phyloP scores from a whole-genome alignment of 148 eudicot genomes.

The Oxyria digyna region DNA sequence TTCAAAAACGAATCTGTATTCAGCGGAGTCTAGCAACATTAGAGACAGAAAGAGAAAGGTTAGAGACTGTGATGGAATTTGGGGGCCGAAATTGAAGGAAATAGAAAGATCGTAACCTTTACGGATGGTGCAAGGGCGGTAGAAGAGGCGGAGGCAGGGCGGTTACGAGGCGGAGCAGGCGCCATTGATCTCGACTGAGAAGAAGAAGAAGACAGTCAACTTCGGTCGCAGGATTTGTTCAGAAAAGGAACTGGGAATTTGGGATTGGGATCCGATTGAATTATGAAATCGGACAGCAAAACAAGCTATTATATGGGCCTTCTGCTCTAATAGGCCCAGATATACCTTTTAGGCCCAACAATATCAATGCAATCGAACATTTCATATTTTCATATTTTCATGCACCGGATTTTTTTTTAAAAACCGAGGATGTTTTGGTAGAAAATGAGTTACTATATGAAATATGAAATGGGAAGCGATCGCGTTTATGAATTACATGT shows the following conservation, averaged over 20 bases:
- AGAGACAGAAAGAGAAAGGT: neutral
- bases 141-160: constrained; percentile 10
- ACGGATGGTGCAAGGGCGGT: constrained; percentile 7
- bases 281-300: neutral
- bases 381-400: too few relatives aligned
- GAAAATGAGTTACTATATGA: too few relatives aligned
- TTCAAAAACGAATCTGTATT: constrained; percentile 73
- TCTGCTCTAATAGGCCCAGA: neutral
- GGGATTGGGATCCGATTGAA: neutral
- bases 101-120: constrained; percentile 8
- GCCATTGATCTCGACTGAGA: constrained; percentile 6
- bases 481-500: too few relatives aligned
- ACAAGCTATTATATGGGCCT: too few relatives aligned
- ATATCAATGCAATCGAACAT: too few relatives aligned
- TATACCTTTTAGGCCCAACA: neutral
- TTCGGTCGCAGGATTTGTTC: neutral
- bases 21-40: constrained; percentile 35
- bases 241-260: neutral
- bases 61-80: neutral
- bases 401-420: too few relatives aligned
- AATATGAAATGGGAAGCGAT: too few relatives aligned
- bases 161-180: constrained; percentile 15
- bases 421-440: too few relatives aligned
- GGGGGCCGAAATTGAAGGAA: neutral
- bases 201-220: neutral